phyloP scores from a whole-genome alignment of 495 filamentous ascomycete species.

The Neurospora sp. region DNA sequence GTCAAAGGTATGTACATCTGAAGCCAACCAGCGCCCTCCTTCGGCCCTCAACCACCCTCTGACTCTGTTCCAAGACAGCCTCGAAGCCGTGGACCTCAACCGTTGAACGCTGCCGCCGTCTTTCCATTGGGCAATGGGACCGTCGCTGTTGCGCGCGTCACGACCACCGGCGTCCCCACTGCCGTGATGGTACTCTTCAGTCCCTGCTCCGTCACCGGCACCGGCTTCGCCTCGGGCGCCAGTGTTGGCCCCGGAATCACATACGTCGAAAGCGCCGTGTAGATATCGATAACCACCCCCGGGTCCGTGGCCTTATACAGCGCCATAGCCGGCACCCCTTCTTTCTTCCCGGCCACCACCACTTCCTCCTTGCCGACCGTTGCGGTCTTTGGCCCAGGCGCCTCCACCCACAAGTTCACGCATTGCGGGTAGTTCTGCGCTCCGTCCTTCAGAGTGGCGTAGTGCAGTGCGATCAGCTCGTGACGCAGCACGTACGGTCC shows the following conservation, averaged over 20 bases:
- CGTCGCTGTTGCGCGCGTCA: conserved; percentile 11
- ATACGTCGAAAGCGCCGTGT: conserved; percentile 40
- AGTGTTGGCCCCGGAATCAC: conserved; percentile 42
- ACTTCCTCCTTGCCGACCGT: not conserved
- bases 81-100: not conserved
- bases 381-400: not conserved
- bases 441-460: conserved; percentile 42
- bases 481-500: conserved; percentile 67
- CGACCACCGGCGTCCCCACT: conserved; percentile 17
- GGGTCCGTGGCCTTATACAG: conserved; percentile 27
- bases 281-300: conserved; percentile 27
- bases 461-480: conserved; percentile 65
- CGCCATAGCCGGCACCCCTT: conserved; percentile 16
- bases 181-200: conserved; percentile 1
- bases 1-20: not conserved
- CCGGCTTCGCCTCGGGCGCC: conserved; percentile 24
- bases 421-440: conserved; percentile 72
- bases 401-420: conserved; percentile 41
- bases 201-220: conserved; percentile 9
- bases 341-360: conserved; percentile 33
- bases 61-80: not conserved
- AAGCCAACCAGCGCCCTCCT: not conserved
- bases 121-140: conserved; percentile 3
- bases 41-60: not conserved
- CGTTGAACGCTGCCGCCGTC: not conserved